phyloP scores from a whole-genome alignment of 2,329 filamentous ascomycete species.

The Exophiala aquamarina region DNA sequence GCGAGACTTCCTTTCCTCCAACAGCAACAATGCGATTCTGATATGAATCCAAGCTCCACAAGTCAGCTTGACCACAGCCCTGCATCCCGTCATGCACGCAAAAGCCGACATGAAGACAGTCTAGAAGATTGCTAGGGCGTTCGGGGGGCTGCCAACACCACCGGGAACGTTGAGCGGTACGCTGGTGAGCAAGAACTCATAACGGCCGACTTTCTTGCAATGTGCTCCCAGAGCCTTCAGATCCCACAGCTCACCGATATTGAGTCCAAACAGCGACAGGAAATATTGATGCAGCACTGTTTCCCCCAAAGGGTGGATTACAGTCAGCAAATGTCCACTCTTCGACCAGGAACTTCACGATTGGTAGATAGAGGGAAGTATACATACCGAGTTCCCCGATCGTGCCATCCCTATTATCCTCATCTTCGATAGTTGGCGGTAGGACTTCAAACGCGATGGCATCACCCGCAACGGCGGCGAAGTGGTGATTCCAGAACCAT shows the following conservation, averaged over 20 bases:
- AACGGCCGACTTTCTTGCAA: conserved; percentile 38
- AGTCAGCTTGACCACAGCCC: too few relatives aligned
- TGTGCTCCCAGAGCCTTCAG: conserved; percentile 39
- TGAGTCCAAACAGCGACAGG: conserved; percentile 51
- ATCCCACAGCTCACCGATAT: conserved; percentile 47
- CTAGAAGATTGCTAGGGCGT: conserved; percentile 47
- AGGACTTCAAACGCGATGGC: conserved; percentile 56
- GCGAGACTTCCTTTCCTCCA: too few relatives aligned
- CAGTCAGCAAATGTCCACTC: not conserved
- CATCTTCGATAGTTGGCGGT: conserved; percentile 35
- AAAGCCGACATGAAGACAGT: too few relatives aligned
- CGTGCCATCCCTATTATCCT: conserved; percentile 22
- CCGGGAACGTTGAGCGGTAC: conserved; percentile 51
- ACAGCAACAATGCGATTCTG: too few relatives aligned
- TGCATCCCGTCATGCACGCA: too few relatives aligned
- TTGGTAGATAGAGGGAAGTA: not conserved
- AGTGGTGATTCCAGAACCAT: conserved; percentile 61
- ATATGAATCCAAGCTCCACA: too few relatives aligned
- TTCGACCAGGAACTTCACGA: too few relatives aligned
- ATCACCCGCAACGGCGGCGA: conserved; percentile 59
- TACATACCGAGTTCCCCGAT: conserved; percentile 42
- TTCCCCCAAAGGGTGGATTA: too few relatives aligned
- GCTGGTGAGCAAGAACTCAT: conserved; percentile 51
- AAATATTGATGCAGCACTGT: conserved; percentile 44
- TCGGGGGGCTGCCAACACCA: conserved; percentile 47